Evolutionary conservation across 2,329 filamentous ascomycete species (phyloP), one percentile per base, ranked within the genome.

Genomic region (Fusarium sp.): DNA sequence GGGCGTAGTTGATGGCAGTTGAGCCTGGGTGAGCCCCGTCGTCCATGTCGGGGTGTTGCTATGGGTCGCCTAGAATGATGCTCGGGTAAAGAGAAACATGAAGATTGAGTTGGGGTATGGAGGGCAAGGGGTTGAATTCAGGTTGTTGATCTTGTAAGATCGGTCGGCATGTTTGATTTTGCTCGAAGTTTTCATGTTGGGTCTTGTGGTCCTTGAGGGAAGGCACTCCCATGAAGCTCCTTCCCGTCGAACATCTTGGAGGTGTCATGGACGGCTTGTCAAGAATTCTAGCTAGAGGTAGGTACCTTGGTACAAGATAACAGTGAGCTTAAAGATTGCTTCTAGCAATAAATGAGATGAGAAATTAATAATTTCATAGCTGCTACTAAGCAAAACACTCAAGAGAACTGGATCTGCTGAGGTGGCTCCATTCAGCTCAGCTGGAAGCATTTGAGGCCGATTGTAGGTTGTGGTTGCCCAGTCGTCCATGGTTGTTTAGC

Each of bases 1-100:
- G 75, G 11, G 77, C 81, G 40, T 82, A 82, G 22, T 78, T 71
- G 22, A 70, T 74, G 3, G 72, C 78, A 6, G 70, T 62, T 42
- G 74, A 74, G 10, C 27, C 45, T 50, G n/a, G 31, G n/a, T 35
- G 29, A 36, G 36, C 58, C 20, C 29, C 56, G 14, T 42, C 47
- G 50, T 38, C 64, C 72, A 74, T 75, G 16, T 22, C 31, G 29
- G 65, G 29, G n/a, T 25, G 13, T 13, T 25, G 29, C 1, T 11
- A 36, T 20, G 14, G 6, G 16, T 63, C n/a, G 22, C 8, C 33
- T 18, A 27, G 54, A 52, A 59, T 18, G 33, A 61, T 57, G 5
- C 31, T 52, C 14, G 27, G 40, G 6, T 5, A 16, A 18, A 47
- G 22, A 27, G 22, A 38, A 29, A n/a, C 25, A 20, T 45, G 20